Conservation (phyloP, 2,329 filamentous ascomycete genomes). For the Fusarium nisikadoi region DNA sequence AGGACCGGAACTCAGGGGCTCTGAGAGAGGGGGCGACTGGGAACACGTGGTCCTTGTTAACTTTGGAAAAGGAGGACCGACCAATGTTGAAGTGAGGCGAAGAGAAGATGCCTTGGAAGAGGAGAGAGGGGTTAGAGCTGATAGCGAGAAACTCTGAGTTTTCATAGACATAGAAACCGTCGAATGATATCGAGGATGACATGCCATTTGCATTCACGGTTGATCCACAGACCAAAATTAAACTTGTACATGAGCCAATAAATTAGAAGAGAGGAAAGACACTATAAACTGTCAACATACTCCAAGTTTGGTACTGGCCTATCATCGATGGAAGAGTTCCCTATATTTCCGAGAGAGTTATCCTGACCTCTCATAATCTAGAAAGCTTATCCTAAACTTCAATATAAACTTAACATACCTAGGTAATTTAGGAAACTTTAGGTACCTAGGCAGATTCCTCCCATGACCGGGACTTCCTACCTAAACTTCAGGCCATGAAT, state of each 20-base stretch:
- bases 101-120: constrained; percentile 62
- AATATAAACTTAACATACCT: too few species aligned
- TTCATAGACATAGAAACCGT: background rate
- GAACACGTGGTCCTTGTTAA: constrained; percentile 68
- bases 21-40: constrained; percentile 64
- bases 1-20: constrained; percentile 63
- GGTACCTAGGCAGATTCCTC: background rate
- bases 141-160: constrained; percentile 44
- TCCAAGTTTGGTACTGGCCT: background rate
- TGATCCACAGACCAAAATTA: background rate
- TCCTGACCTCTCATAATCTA: background rate
- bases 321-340: background rate
- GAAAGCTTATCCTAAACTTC: too few species aligned
- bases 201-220: background rate
- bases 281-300: background rate
- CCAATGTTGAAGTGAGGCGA: constrained; percentile 62
- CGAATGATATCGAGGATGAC: background rate
- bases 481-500: background rate
- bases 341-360: background rate
- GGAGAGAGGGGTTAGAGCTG: constrained; percentile 51
- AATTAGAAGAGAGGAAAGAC: background rate
- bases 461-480: background rate
- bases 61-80: constrained; percentile 63
- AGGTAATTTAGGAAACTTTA: background rate
- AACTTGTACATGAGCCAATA: background rate